Percentiles rank a stretch among this genome's conserved stretches.
Conservation (phyloP, 805 yeast species). For the Yarrowia deformans region DNA sequence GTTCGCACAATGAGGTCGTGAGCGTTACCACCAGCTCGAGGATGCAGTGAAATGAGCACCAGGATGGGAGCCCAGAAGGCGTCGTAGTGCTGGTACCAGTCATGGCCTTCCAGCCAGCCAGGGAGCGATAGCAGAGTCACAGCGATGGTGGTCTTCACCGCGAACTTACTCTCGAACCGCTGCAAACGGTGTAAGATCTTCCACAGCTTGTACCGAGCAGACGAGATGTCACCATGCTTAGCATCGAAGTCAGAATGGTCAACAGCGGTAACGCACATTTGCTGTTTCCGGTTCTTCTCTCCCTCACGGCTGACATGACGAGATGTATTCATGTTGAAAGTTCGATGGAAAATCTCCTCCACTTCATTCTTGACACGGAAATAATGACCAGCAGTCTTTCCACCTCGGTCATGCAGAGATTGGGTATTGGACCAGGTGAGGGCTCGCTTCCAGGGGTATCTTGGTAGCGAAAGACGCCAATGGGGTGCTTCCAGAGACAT, state of each 20-base stretch:
- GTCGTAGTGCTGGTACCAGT: slow-evolving; percentile 57
- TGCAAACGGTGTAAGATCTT: slow-evolving; percentile 48
- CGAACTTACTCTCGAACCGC: slow-evolving; percentile 55
- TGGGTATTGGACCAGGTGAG: slow-evolving; percentile 54
- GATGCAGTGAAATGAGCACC: slow-evolving; percentile 53
- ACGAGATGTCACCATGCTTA: slow-evolving; percentile 26
- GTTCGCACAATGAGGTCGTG: slow-evolving; percentile 49
- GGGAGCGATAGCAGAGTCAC: slow-evolving; percentile 55
- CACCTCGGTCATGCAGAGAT: slow-evolving; percentile 58
- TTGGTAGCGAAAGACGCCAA: slow-evolving; percentile 53
- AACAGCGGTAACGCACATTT: slow-evolving; percentile 44
- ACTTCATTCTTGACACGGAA: slow-evolving; percentile 56
- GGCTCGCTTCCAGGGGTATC: slow-evolving; percentile 54
- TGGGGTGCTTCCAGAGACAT: slow-evolving; percentile 41
- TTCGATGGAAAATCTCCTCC: slow-evolving; percentile 56
- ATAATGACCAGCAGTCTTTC: slow-evolving; percentile 55
- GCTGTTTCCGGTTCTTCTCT: slow-evolving; percentile 5
- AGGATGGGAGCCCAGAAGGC: slow-evolving; percentile 56
- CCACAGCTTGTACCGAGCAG: slow-evolving; percentile 54
- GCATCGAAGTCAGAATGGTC: slow-evolving; percentile 35
- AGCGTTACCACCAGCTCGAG: slow-evolving; percentile 50
- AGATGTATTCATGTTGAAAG: slow-evolving; percentile 57
- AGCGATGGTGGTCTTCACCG: slow-evolving; percentile 54
- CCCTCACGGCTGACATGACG: slow-evolving; percentile 39
- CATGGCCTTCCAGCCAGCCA: slow-evolving; percentile 52